Percentiles rank a stretch among this genome's conserved stretches.
Evolutionary conservation across 1,284 basidiomycete species (phyloP).

Genomic region (Moniliophthora roreri): DNA sequence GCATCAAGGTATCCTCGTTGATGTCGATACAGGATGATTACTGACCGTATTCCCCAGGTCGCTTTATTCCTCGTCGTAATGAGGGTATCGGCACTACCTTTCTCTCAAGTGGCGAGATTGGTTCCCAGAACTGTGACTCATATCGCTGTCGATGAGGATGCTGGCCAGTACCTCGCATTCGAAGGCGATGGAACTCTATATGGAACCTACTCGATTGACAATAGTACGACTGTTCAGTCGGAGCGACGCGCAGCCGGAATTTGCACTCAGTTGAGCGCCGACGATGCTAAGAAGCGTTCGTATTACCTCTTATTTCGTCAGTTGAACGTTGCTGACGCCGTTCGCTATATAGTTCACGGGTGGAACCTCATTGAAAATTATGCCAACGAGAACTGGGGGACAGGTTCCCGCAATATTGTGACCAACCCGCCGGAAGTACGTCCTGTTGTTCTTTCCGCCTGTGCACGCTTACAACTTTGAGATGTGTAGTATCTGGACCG

Average conservation of each 20-base stretch:
- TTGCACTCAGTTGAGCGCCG: background rate
- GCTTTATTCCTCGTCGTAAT: too few relatives aligned
- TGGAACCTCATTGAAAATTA: conserved; percentile 10
- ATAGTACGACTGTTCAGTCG: background rate
- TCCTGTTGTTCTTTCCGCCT: background rate
- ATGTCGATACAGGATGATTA: too few relatives aligned
- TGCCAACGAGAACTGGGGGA: conserved; percentile 14
- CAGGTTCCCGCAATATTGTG: conserved; percentile 12
- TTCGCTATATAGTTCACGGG: conserved; percentile 9
- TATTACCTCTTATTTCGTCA: background rate
- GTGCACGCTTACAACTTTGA: background rate
- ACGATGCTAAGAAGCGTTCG: background rate
- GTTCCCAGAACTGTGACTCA: too few relatives aligned
- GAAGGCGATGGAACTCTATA: conserved; percentile 6
- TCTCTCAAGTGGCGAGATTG: too few relatives aligned
- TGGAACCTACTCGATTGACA: conserved; percentile 1
- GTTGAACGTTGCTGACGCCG: too few relatives aligned
- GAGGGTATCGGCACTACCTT: too few relatives aligned
- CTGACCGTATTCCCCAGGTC: too few relatives aligned
- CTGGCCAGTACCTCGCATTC: conserved; percentile 11
- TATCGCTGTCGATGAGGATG: conserved; percentile 13
- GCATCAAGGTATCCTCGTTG: too few relatives aligned
- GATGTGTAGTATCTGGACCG: conserved; percentile 1
- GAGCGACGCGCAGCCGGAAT: background rate
- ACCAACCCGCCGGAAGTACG: conserved; percentile 13